A percentile compares a stretch with the other conserved stretches of the same genome.
Conservation (phyloP, 2,329 filamentous ascomycete species). For the Botrytis tulipae region DNA sequence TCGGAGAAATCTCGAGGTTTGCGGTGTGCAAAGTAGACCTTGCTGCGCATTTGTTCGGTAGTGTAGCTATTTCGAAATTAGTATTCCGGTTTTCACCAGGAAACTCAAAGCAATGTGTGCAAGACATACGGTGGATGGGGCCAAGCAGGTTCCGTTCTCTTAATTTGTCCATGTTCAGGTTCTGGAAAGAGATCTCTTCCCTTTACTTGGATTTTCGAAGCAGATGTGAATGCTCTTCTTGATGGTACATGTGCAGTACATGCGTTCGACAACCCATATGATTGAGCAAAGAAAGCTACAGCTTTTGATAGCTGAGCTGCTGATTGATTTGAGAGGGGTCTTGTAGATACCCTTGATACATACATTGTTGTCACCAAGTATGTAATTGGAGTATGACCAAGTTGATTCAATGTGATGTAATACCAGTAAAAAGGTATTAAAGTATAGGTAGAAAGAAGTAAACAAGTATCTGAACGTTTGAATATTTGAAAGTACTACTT, state of each 20-base stretch:
- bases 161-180: conserved; percentile 45
- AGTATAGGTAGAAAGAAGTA: background rate
- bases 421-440: background rate
- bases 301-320: conserved; percentile 33
- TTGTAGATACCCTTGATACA: conserved; percentile 32
- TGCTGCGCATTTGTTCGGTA: conserved; percentile 71
- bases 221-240: conserved; percentile 35
- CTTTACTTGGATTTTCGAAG: conserved; percentile 30
- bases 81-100: background rate
- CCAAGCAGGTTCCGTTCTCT: conserved; percentile 65
- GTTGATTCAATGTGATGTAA: background rate
- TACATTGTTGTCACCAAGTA: conserved; percentile 30
- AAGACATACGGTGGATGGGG: conserved; percentile 41
- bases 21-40: conserved; percentile 74
- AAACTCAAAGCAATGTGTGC: background rate
- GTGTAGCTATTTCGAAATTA: conserved; percentile 56
- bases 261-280: conserved; percentile 25
- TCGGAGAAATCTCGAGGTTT: conserved; percentile 71
- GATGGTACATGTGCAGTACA: conserved; percentile 24
- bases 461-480: background rate
- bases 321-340: conserved; percentile 31
- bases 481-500: background rate
- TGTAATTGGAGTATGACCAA: background rate
- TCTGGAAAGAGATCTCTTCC: conserved; percentile 36
- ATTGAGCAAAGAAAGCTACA: conserved; percentile 31